Conservation (phyloP, 257 asterid species). For the Primulina tabacum region DNA sequence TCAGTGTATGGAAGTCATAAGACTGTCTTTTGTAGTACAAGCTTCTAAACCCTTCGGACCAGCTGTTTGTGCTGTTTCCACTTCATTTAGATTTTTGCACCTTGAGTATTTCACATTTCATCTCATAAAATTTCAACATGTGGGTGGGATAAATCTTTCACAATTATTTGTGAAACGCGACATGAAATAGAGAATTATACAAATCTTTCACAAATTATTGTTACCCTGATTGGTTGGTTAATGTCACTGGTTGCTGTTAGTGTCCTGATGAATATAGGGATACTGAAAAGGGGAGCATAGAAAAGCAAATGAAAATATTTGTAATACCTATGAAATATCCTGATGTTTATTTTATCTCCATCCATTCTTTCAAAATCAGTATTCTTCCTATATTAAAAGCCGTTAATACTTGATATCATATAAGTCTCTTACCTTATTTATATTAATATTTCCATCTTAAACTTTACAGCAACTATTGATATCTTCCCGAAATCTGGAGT, state of each 20-base stretch:
- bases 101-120: conserved; percentile 5
- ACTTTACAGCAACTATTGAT: conserved; percentile 73
- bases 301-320: conserved; percentile 12
- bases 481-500: conserved; percentile 89
- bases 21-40: conserved; percentile 10
- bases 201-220: neutral
- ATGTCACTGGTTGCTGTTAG: neutral
- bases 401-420: conserved; percentile 10
- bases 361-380: neutral
- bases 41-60: conserved; percentile 20
- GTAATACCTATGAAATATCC: neutral
- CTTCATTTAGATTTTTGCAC: conserved; percentile 4
- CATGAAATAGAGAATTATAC: conserved; percentile 5
- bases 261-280: neutral
- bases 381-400: conserved; percentile 9
- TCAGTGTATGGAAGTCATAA: conserved; percentile 52
- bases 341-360: conserved; percentile 15
- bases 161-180: neutral
- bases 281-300: neutral
- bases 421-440: neutral
- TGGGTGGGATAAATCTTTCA: conserved; percentile 12
- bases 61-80: conserved; percentile 2
- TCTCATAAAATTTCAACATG: conserved; percentile 7
- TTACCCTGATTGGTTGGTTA: neutral
- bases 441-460: conserved; percentile 28